These are phyloP conservation scores for Lentinula detonsa DNA, from an alignment of 768 basidiomycete species.

Conservation along the genomic window DNA sequence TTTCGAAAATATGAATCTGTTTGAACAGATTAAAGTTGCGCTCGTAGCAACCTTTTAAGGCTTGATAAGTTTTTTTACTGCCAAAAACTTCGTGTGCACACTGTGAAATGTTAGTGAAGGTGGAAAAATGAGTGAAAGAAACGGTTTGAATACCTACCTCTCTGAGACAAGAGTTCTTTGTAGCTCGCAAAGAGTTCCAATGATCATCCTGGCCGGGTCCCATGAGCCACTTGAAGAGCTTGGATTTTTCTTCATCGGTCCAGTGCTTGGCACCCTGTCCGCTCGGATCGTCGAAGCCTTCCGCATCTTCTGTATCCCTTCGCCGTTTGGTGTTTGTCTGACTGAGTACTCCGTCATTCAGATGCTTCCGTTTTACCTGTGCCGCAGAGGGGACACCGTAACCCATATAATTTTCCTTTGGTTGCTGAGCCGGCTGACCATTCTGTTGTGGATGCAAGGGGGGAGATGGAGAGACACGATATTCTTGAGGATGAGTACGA, in stretches of 20 bases:
- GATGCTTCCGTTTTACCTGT: conserved; percentile 44
- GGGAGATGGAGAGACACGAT: conserved; percentile 25
- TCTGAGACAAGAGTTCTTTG: conserved; percentile 78
- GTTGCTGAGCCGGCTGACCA: conserved; percentile 6
- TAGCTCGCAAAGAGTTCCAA: conserved; percentile 71
- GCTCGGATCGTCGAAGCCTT: conserved; percentile 40
- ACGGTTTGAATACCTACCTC: conserved; percentile 50
- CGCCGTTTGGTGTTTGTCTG: conserved; percentile 33
- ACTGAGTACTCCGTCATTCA: conserved; percentile 25
- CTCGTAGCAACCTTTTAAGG: conserved; percentile 80
- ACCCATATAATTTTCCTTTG: not conserved
- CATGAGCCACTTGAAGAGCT: conserved; percentile 77
- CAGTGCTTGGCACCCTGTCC: conserved; percentile 74
- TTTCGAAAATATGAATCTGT: conserved; percentile 72
- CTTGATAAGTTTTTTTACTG: conserved; percentile 76
- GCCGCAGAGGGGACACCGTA: not conserved
- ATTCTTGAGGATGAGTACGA: conserved; percentile 21
- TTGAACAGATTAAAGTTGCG: conserved; percentile 83
- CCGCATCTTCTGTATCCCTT: conserved; percentile 34
- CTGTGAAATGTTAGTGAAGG: conserved; percentile 26
- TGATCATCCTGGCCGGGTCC: conserved; percentile 65
- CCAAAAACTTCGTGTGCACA: conserved; percentile 68
- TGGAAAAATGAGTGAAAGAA: not conserved
- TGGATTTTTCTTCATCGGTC: conserved; percentile 80
- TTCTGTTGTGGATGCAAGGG: conserved; percentile 8